Percentiles rank a stretch among this genome's conserved stretches.
Conservation (phyloP, 768 basidiomycete species). For the Suillus plorans region DNA sequence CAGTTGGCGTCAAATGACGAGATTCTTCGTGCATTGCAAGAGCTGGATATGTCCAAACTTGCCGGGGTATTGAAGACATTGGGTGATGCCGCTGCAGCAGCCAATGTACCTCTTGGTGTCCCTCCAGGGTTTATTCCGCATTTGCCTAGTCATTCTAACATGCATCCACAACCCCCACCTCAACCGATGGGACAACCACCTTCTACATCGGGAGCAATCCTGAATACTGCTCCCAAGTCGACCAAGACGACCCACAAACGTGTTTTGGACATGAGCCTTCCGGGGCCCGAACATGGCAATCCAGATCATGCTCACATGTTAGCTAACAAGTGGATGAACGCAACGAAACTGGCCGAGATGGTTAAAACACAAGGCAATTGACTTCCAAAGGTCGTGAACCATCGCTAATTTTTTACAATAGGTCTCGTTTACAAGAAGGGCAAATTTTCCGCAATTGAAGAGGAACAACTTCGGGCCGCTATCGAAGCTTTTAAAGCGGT, state of each 20-base stretch:
- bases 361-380: slow-evolving; percentile 63
- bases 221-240: slow-evolving; percentile 39
- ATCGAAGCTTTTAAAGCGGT: slow-evolving; percentile 64
- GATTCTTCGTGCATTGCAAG: slow-evolving; percentile 69
- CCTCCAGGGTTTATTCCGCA: slow-evolving; percentile 22
- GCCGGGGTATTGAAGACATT: slow-evolving; percentile 64
- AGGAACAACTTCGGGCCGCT: slow-evolving; percentile 60
- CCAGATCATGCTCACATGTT: slow-evolving; percentile 66
- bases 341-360: slow-evolving; percentile 65
- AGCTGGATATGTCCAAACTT: slow-evolving; percentile 67
- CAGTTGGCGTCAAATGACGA: slow-evolving; percentile 64
- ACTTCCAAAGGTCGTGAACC: not conserved
- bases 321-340: slow-evolving; percentile 77
- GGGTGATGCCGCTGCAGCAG: slow-evolving; percentile 53
- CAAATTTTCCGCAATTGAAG: slow-evolving; percentile 81
- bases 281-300: slow-evolving; percentile 41
- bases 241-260: slow-evolving; percentile 37
- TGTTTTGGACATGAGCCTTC: slow-evolving; percentile 43
- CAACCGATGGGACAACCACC: slow-evolving; percentile 42
- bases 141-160: slow-evolving; percentile 21
- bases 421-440: slow-evolving; percentile 88
- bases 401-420: slow-evolving; percentile 26
- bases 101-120: slow-evolving; percentile 31
- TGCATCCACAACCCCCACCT: slow-evolving; percentile 29
- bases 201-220: slow-evolving; percentile 41